A percentile compares a stretch with the other conserved stretches of the same genome.
These are phyloP conservation scores for Erucastrum elatum DNA, from an alignment of 345 rosid species.

Conservation along the genomic window DNA sequence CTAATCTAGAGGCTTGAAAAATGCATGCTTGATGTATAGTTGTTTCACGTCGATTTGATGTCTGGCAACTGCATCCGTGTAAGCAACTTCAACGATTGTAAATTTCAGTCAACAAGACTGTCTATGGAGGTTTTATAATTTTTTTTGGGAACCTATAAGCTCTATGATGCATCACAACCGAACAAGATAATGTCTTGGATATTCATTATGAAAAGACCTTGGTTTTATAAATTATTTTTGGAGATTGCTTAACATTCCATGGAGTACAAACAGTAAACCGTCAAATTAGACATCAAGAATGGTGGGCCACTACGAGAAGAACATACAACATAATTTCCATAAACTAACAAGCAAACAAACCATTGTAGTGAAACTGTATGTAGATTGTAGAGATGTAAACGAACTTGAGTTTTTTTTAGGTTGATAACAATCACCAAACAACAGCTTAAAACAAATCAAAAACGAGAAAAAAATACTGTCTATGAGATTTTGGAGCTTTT, in stretches of 20 bases:
- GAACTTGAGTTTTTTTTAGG: no score
- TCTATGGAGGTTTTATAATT: neutral
- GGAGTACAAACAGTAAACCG: constrained; percentile 68
- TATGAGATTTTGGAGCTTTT: no score
- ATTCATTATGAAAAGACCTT: constrained; percentile 50
- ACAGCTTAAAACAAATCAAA: no score
- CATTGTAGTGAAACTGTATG: neutral
- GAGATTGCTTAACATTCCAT: constrained; percentile 66
- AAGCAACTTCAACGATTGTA: constrained; percentile 29
- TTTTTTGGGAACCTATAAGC: constrained; percentile 66
- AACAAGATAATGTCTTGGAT: constrained; percentile 48
- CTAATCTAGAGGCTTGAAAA: neutral
- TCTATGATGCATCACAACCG: constrained; percentile 80
- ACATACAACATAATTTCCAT: constrained; percentile 69
- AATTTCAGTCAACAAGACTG: neutral
- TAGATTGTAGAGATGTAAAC: no score
- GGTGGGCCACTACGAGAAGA: constrained; percentile 43
- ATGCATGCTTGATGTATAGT: neutral
- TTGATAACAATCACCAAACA: no score
- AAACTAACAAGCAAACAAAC: constrained; percentile 86
- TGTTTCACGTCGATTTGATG: neutral
- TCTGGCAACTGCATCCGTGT: constrained; percentile 65
- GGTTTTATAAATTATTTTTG: constrained; percentile 44
- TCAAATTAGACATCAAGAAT: constrained; percentile 69
- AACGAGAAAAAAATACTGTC: no score